phyloP scores from a whole-genome alignment of 306 rosid species.

The Purshia tridentata region DNA sequence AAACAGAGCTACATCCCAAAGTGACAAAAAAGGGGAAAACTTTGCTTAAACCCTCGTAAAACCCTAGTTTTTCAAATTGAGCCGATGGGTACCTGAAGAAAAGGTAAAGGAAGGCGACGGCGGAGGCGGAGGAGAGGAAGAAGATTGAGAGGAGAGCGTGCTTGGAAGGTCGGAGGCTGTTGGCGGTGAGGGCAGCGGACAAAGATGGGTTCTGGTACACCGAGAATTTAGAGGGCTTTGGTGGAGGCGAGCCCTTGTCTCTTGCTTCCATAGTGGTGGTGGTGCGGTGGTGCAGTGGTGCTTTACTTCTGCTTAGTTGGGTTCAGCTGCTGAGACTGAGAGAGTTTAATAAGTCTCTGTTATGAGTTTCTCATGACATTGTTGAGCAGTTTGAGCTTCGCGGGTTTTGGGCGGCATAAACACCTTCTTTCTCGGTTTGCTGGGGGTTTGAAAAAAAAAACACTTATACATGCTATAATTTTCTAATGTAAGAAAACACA shows the following conservation, averaged over 20 bases:
- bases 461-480: too few species aligned
- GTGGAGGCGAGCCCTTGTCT: conserved; percentile 43
- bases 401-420: not conserved
- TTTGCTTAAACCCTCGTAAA: conserved; percentile 21
- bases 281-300: not conserved
- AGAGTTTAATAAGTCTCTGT: not conserved
- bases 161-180: conserved; percentile 71
- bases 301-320: not conserved
- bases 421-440: not conserved
- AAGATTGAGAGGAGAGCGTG: conserved; percentile 50
- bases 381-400: not conserved
- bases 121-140: conserved; percentile 63
- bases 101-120: conserved; percentile 56
- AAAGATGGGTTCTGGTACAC: conserved; percentile 74
- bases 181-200: conserved; percentile 78
- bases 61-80: conserved; percentile 22
- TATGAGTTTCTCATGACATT: not conserved
- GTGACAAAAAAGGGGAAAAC: not conserved
- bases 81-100: conserved; percentile 48
- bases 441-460: not conserved
- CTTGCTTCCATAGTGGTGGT: conserved; percentile 37
- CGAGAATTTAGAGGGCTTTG: conserved; percentile 63
- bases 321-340: not conserved
- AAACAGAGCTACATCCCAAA: not conserved
- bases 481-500: too few species aligned